Percentiles rank a stretch among this genome's conserved stretches.
Conservation (phyloP, 179 eudicot genomes). For the Camellia oleifera region DNA sequence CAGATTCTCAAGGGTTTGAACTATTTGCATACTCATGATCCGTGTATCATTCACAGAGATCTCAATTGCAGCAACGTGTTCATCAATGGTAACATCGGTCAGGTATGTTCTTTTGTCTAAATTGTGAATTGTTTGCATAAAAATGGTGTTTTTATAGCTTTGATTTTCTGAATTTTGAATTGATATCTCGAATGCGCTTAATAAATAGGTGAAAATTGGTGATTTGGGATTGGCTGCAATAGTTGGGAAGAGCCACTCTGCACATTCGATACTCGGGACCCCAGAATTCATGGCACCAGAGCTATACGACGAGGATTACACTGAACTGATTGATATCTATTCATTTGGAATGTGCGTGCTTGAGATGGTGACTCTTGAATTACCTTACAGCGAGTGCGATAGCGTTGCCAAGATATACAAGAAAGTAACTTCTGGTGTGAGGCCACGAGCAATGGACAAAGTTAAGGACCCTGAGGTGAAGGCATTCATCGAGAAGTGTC, state of each 20-base stretch:
- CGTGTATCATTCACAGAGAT: constrained; percentile 76
- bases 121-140: no score
- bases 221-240: constrained; percentile 70
- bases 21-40: constrained; percentile 67
- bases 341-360: constrained; percentile 70
- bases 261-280: constrained; percentile 66
- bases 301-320: constrained; percentile 68
- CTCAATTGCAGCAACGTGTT: constrained; percentile 77
- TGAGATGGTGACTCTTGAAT: constrained; percentile 68
- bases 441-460: constrained; percentile 53
- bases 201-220: constrained; percentile 64
- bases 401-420: constrained; percentile 52
- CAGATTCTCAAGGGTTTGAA: constrained; percentile 66
- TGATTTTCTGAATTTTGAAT: background rate
- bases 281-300: constrained; percentile 89
- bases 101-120: constrained; percentile 34
- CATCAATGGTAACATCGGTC: constrained; percentile 73
- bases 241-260: constrained; percentile 57
- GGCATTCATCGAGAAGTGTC: constrained; percentile 66
- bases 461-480: constrained; percentile 48
- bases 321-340: constrained; percentile 66
- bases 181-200: background rate
- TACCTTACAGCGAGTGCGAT: constrained; percentile 73
- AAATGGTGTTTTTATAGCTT: background rate
- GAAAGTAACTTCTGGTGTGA: constrained; percentile 58